Evolutionary conservation across 306 rosid species (phyloP), one percentile per base, ranked within the genome.

Genomic region (Gastrolobium bilobum): DNA sequence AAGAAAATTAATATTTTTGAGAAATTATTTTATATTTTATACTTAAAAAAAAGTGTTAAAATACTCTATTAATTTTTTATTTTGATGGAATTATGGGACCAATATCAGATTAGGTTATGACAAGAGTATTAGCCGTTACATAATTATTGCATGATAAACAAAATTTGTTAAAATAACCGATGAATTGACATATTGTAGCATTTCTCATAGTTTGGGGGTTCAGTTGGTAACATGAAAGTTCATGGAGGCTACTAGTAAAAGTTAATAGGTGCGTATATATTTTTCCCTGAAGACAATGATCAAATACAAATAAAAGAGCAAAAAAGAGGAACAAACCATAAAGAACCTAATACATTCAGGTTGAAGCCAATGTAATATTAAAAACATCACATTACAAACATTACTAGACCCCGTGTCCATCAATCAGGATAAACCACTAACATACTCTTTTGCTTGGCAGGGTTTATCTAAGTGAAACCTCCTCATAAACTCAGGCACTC

Each of bases 391-490:
- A 11, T 43, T 44, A 42, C 4, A 34, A 67, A 7, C 15, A 34
- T 43, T 40, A 26, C 40, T 33, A 3, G 47, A 58, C 38, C 26
- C 44, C 13, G 10, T 6, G 7, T 10, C 57, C 46, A 44, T 71
- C 30, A 37, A 15, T 42, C 51, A 31, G 38, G 46, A 60, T 71
- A 29, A 68, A 60, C 7, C 34, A 53, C 20, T 68, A 46, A 9
- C 53, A 58, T 50, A 60, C 29, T 30, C 53, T 39, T 57, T 68
- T 59, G 40, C 42, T 38, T 2, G 54, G 46, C 35, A 79, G 31
- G 60, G 13, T 46, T 58, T 65, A 48, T 44, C 61, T 2, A 48
- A 71, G 39, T 31, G 10, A 62, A 71, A 79, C 65, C 57, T 70
- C 29, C 30, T 53, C 35, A 79, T 4, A 79, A 51, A 57, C 30